Percentiles rank a stretch among this genome's conserved stretches.
These are phyloP conservation scores for Aspergillus tanneri DNA, from an alignment of 2,329 filamentous ascomycete genomes.

Conservation along the genomic window DNA sequence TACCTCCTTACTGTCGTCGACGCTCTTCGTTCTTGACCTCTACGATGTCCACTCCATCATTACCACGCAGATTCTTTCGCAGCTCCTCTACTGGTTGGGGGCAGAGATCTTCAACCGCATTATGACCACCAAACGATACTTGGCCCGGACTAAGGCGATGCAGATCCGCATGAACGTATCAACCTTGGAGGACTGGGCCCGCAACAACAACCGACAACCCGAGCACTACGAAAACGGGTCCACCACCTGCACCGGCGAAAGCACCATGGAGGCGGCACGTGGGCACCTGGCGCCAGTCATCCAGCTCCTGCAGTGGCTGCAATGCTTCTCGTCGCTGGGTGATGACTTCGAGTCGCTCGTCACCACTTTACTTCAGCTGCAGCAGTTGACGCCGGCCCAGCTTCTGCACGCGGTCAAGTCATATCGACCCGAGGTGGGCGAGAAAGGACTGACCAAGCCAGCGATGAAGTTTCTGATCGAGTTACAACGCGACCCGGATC, in stretches of 20 bases:
- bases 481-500: constrained; percentile 71
- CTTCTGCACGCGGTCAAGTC: constrained; percentile 88
- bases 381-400: constrained; percentile 79
- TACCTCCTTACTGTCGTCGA: constrained; percentile 91
- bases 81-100: constrained; percentile 93
- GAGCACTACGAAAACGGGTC: constrained; percentile 95
- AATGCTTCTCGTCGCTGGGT: constrained; percentile 91
- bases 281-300: constrained; percentile 86
- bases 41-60: constrained; percentile 99
- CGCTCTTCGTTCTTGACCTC: constrained; percentile 93
- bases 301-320: constrained; percentile 93
- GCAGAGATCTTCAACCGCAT: constrained; percentile 97
- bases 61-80: constrained; percentile 83
- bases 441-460: constrained; percentile 85
- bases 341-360: constrained; percentile 88
- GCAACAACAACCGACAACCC: constrained; percentile 86
- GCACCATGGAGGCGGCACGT: constrained; percentile 77
- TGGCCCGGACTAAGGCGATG: constrained; percentile 97
- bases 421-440: constrained; percentile 91
- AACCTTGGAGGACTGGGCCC: constrained; percentile 90
- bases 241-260: constrained; percentile 79
- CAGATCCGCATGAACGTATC: constrained; percentile 99
- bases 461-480: constrained; percentile 82
- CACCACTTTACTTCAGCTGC: constrained; percentile 84
- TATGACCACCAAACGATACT: constrained; percentile 92